These are phyloP conservation scores for Phycomyces blakesleeanus DNA, from an alignment of 192 early-diverging fungal species.

Conservation along the genomic window DNA sequence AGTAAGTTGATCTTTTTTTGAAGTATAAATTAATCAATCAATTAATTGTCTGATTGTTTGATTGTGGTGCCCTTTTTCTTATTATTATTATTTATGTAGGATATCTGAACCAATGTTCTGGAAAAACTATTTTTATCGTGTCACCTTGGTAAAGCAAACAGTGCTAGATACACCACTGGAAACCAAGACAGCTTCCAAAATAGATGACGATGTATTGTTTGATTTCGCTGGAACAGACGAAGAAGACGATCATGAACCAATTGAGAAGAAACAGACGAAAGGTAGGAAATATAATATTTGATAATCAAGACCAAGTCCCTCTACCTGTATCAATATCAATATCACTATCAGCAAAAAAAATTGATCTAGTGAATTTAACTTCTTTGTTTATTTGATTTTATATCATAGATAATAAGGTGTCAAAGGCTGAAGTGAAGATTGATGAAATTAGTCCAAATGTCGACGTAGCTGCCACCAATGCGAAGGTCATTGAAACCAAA, in stretches of 20 bases:
- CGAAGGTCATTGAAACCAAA: too few relatives aligned
- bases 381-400: too few relatives aligned
- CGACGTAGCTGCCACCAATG: not conserved
- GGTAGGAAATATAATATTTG: too few relatives aligned
- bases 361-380: too few relatives aligned
- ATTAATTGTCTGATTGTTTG: too few relatives aligned
- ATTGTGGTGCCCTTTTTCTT: too few relatives aligned
- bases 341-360: too few relatives aligned
- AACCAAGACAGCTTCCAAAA: conserved; percentile 1
- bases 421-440: not conserved
- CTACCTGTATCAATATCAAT: too few relatives aligned
- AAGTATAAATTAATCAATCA: too few relatives aligned
- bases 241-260: conserved; percentile 8
- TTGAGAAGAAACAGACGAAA: not conserved
- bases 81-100: too few relatives aligned
- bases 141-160: conserved; percentile 52
- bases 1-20: conserved; percentile 29
- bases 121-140: conserved; percentile 69
- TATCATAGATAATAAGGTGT: too few relatives aligned
- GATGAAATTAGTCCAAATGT: not conserved
- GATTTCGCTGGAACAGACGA: conserved; percentile 1
- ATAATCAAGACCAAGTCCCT: too few relatives aligned
- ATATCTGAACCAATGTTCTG: conserved; percentile 62
- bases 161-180: conserved; percentile 25
- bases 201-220: conserved; percentile 28